Evolutionary conservation across 768 basidiomycete species (phyloP), one percentile per base, ranked within the genome.

Genomic region (Lentinula raphanica): DNA sequence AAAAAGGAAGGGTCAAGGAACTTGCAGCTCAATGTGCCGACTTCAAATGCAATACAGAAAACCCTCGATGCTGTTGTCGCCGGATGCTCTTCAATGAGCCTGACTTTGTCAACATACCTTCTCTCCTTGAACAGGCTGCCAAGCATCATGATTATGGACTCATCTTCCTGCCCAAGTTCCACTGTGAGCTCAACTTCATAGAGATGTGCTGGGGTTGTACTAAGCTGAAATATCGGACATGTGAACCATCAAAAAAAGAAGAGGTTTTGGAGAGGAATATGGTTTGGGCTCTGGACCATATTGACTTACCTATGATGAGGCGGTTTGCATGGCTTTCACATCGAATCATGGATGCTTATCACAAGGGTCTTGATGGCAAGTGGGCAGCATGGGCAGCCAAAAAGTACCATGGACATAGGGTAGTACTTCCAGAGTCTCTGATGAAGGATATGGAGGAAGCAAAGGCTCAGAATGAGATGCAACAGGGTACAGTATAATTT

Each of bases 331-430:
- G 62, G 21, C 48, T 65, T 23, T 64, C 67, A 12, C 32, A 38
- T 6, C 44, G 65, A 2, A 68, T 65, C 55, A 68, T 66, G 53
- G 62, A 71, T 57, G 70, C 63, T n/a, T 71, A 71, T 54, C 19
- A 40, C 2, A 54, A 64, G 23, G 63, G 67, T 6, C 54, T 71
- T 4, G 58, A 29, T 38, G 67, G 68, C 4, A 13, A 35, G 9
- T 61, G 65, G 44, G 67, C 68, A 6, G 61, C 63, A 1, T 69
- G 67, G 68, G 64, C 60, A 3, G 45, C 53, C 2, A 66, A 60
- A 42, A 62, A 61, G 49, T 69, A 68, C 46, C 56, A 60, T 25
- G 69, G 69, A 19, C 68, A 69, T 50, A 8, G 23, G 11, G 45
- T 46, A 11, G 9, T 46, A 25, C 45, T 21, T 46, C n/a, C n/a